Evolutionary conservation across 305 asterid genomes (phyloP), one percentile per base, ranked within the genome.

Genomic region (Withania somnifera): DNA sequence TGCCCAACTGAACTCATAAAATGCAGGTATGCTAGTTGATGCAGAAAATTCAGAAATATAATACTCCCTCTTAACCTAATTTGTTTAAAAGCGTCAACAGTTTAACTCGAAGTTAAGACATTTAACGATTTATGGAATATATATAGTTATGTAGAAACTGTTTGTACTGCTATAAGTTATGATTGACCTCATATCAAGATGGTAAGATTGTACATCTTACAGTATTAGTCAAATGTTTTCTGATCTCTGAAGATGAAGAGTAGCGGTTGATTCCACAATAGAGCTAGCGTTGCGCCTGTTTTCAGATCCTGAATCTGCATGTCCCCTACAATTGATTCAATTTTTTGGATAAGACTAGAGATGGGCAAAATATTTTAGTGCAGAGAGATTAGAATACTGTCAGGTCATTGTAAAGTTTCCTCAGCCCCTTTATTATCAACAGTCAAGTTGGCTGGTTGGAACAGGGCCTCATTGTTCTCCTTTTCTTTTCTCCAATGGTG

Each of bases 1-100:
- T 95, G 98, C 86, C 99, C 97, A 34, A 93, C 99, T 8, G 99
- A 95, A 84, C 83, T 95, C 88, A 90, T 95, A 86, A 95, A 95
- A 85, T 95, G 99, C 97, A 92, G 98, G 98, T 92, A 34, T 42
- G 90, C 78, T 45, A 1, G 0, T 69, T 42, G 0, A 6, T 6
- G 57, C 22, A 13, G 11, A 15, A 47, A 40, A 3, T 3, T 42
- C 13, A 11, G 56, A 71, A 6, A 1, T 45, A 22, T 4, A 26
- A 4, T 28, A 47, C 45, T 73, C 4, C 8, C 79, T 10, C 45
- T n/a, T 73, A 0, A 22, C 58, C 11, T 71, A 71, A 24, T 71
- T 7, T 15, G 14, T 45, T 30, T 71, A 14, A 0, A 1, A 42
- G 4, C 6, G 6, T 11, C 54, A 11, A 64, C 15, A 5, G 53